Evolutionary conservation across 306 rosid genomes (phyloP).

Genomic region (Corylus avellana): DNA sequence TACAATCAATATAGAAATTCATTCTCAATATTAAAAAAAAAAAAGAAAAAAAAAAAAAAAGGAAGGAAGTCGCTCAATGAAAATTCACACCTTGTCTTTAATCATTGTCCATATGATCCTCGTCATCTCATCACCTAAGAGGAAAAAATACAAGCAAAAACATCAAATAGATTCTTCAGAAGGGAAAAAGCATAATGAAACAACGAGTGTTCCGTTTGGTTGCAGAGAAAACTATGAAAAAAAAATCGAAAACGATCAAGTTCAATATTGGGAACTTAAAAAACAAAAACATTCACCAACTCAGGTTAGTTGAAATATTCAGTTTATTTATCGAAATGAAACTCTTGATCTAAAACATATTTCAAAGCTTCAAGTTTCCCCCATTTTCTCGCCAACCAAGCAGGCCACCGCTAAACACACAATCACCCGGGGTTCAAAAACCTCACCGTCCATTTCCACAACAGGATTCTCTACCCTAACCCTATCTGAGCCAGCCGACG

Average conservation of each 20-base stretch:
- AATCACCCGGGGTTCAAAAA: not conserved
- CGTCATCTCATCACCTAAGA: slow-evolving; percentile 92
- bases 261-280: not conserved
- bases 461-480: slow-evolving; percentile 74
- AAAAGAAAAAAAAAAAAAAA: not conserved
- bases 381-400: not conserved
- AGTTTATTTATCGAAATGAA: not conserved
- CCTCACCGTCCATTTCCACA: slow-evolving; percentile 95
- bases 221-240: not conserved
- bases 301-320: not conserved
- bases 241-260: not conserved
- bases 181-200: not conserved
- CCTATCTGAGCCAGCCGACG: slow-evolving; percentile 42
- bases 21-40: not conserved
- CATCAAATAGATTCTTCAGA: not conserved
- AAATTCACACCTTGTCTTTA: slow-evolving; percentile 65
- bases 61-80: not conserved
- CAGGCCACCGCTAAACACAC: not conserved
- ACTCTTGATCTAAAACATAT: not conserved
- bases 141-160: not conserved
- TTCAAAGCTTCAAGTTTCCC: not conserved
- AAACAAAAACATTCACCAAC: not conserved
- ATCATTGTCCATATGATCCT: slow-evolving; percentile 87
- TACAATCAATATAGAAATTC: not conserved
- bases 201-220: not conserved